A percentile compares a stretch with the other conserved stretches of the same genome.
Conservation (phyloP, 1,139 yeast genomes). For the Yamadazyma jaroonii region DNA sequence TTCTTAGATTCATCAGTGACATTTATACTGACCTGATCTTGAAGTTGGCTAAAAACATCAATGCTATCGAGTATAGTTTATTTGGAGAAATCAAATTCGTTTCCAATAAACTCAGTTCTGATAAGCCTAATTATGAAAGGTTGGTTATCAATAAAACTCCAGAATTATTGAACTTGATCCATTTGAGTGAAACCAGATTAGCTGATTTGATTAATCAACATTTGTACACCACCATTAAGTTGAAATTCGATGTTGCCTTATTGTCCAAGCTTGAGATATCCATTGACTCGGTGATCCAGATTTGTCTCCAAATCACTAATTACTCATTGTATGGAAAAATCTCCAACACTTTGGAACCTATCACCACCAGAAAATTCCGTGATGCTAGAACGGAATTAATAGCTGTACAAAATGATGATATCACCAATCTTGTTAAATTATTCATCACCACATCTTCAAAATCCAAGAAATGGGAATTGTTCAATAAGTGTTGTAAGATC, state of each 20-base stretch:
- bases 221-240: conserved; percentile 46
- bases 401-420: conserved; percentile 56
- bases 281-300: conserved; percentile 65
- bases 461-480: conserved; percentile 47
- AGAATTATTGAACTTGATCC: conserved; percentile 48
- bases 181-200: conserved; percentile 69
- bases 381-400: conserved; percentile 70
- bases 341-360: conserved; percentile 68
- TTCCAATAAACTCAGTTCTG: conserved; percentile 28
- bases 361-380: conserved; percentile 64
- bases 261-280: conserved; percentile 52
- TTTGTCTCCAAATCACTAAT: conserved; percentile 67
- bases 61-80: conserved; percentile 66
- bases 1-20: conserved; percentile 69
- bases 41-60: conserved; percentile 67
- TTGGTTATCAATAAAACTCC: conserved; percentile 52
- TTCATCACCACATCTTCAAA: conserved; percentile 54
- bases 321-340: conserved; percentile 71
- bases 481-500: conserved; percentile 49
- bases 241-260: conserved; percentile 44
- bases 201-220: conserved; percentile 76
- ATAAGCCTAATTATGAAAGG: conserved; percentile 42
- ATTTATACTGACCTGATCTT: conserved; percentile 72
- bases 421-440: conserved; percentile 55
- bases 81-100: conserved; percentile 47